These are phyloP conservation scores for Carallia pectinifolia DNA, from an alignment of 345 rosid genomes.

Conservation along the genomic window DNA sequence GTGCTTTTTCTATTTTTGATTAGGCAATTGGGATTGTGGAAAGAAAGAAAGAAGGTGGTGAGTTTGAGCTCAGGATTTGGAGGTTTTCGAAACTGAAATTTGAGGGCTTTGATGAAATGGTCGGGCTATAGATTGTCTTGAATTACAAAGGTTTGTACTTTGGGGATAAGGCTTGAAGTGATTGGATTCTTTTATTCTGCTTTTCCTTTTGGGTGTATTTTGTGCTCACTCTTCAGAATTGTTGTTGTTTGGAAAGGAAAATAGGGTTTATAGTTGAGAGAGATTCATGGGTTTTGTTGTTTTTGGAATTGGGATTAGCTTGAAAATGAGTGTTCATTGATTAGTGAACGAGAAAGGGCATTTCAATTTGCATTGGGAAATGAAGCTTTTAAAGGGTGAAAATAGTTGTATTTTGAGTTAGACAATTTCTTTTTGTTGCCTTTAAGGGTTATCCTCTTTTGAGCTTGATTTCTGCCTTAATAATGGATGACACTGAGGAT, in stretches of 20 bases:
- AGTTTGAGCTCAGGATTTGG: constrained; percentile 6
- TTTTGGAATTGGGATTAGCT: neutral
- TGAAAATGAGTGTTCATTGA: neutral
- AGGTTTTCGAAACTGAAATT: neutral
- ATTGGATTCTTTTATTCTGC: too few relatives aligned
- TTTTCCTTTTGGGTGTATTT: neutral
- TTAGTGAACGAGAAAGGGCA: neutral
- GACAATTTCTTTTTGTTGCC: too few relatives aligned
- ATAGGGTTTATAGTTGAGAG: neutral
- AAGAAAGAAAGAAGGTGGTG: neutral
- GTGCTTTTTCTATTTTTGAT: neutral
- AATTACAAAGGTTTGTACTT: neutral
- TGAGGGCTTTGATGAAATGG: neutral
- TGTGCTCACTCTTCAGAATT: neutral
- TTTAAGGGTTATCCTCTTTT: neutral
- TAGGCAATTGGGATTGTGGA: constrained; percentile 1
- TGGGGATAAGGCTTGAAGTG: neutral
- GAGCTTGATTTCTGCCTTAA: constrained; percentile 9
- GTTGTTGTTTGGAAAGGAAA: constrained; percentile 1
- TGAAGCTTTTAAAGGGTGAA: neutral
- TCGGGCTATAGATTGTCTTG: too few relatives aligned
- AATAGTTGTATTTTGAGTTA: neutral
- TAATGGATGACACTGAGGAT: constrained; percentile 77
- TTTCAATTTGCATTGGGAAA: neutral
- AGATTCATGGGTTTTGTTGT: neutral